Base-by-base conservation (phyloP, 78 protist species). In the Mantamonas sphyraenae region DNA sequence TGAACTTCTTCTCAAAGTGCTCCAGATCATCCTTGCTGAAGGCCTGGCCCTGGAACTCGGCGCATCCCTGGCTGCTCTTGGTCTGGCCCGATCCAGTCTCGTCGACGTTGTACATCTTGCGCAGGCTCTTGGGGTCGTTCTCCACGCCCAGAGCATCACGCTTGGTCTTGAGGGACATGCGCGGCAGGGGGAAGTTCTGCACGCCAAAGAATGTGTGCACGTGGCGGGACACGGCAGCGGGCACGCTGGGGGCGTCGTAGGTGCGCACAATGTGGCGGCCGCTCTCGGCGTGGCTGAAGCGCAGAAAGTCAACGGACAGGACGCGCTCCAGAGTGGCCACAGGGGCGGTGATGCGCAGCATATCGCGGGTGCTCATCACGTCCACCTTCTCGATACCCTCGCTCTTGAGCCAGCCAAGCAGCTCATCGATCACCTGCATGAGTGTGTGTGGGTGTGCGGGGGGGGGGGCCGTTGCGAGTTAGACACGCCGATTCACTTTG, bases 41-140 rank as follows among this genome's bases (percentile, higher is more conserved):
- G 17, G 55, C 16, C 42, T 65, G 71, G 28, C 5, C 10, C 71
- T 65, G 60, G 59, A 65, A 65, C 59, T 65, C 71, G 59, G 71
- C 71, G 14, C 22, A 26, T 30, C 40, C 69, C 57, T 64, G 69
- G 19, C 37, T 30, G 35, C 40, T 1, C 42, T 38, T 43, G 24
- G 69, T 30, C 34, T 16, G 4, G 53, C 57, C 57, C 28, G 51
- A 22, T 37, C 0, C 3, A 14, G 3, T 7, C 31, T 64, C 69
- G n/a, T 5, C 43, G 69, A 64, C 19, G 57, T 39, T 28, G 69
- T 64, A 64, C 28, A 64, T 31, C 19, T 7, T 43, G 40, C 38
- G 31, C 42, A 64, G 55, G 38, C 39, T 7, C 33, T 31, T 2
- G 38, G 69, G 69, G 53, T 30, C 30, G 35, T 19, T 5, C 53